Base-by-base conservation (phyloP, 805 yeast genomes). In the Kazachstania martiniae region DNA sequence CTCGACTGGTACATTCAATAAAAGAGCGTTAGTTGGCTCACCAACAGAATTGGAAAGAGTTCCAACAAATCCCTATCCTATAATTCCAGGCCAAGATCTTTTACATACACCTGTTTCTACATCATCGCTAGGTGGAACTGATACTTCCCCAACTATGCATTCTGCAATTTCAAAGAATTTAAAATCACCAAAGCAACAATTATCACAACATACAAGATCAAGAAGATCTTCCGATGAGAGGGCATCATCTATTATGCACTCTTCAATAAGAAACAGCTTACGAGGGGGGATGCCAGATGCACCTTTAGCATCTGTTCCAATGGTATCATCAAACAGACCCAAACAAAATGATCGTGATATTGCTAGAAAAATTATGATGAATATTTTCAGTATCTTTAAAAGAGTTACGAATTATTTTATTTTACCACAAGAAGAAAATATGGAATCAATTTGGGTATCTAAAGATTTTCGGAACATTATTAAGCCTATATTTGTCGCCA, bases 401-500 rank as follows among this genome's bases (percentile, higher is more conserved):
- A 32, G 46, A 19, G 41, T 41, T 27, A 33, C 41, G 4, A 33
- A 37, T 18, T 41, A 39, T 29, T 46, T 39, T 27, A 37, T 42
- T 16, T 33, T 32, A 8, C 39, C 37, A 5, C 35, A 36, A 18
- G 27, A 32, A 8, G 13, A n/a, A 9, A 22, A 24, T 5, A 8
- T 21, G 15, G 36, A 39, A 14, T 12, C 36, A 7, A 21, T 27
- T 8, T 40, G 38, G 36, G 32, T 35, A 8, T 33, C 39, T 12
- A 32, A 34, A 12, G 39, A 37, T 18, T 37, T 37, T n/a, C 33
- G 36, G 8, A 33, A 35, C 12, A 35, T 46, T 3, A 33, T 45
- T 9, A 49, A 56, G 27, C 63, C 71, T 4, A 39, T 67, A 3
- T 44, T 58, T 10, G 49, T 47, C 17, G 55, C 66, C 1, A 34